phyloP scores from a whole-genome alignment of 225 moss, liverwort and hornwort genomes.

The Physcomitrellopsis africana region DNA sequence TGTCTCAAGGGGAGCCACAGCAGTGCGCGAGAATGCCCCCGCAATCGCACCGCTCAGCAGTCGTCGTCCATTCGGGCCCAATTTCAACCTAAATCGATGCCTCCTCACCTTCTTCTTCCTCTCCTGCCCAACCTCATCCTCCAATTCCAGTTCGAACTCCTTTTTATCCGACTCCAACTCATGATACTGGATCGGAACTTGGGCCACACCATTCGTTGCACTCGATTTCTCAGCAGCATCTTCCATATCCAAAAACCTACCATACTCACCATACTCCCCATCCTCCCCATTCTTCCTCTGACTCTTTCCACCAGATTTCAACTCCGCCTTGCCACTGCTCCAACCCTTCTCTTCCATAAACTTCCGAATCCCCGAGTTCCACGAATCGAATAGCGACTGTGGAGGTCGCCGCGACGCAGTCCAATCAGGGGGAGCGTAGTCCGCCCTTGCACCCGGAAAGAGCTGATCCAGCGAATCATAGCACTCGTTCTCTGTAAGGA shows the following conservation, averaged over 20 bases:
- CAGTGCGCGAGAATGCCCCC: slow-evolving; percentile 80
- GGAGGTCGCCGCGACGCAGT: slow-evolving; percentile 24
- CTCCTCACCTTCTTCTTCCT: slow-evolving; percentile 30
- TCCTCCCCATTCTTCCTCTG: not conserved
- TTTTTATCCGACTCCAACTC: slow-evolving; percentile 45
- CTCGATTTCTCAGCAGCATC: slow-evolving; percentile 18
- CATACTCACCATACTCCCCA: too few species aligned
- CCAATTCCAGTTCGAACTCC: slow-evolving; percentile 3
- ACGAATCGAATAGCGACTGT: slow-evolving; percentile 53
- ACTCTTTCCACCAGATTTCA: not conserved
- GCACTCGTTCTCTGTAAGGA: slow-evolving; percentile 54
- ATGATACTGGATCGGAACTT: slow-evolving; percentile 31
- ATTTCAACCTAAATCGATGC: slow-evolving; percentile 67
- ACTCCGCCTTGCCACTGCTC: slow-evolving; percentile 1
- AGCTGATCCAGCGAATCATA: slow-evolving; percentile 81
- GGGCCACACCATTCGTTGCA: not conserved
- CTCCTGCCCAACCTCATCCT: slow-evolving; percentile 13
- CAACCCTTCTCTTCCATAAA: slow-evolving; percentile 33
- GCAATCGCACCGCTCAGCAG: slow-evolving; percentile 82
- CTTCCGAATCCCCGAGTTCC: slow-evolving; percentile 43
- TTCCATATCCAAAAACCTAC: slow-evolving; percentile 22
- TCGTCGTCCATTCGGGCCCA: slow-evolving; percentile 69
- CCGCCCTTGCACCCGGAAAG: slow-evolving; percentile 71
- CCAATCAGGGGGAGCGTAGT: slow-evolving; percentile 41
- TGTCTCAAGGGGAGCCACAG: slow-evolving; percentile 81